Percentiles rank a stretch among this genome's conserved stretches.
Evolutionary conservation across 139 green algal species (phyloP).

Genomic region (Asterochloris erici): DNA sequence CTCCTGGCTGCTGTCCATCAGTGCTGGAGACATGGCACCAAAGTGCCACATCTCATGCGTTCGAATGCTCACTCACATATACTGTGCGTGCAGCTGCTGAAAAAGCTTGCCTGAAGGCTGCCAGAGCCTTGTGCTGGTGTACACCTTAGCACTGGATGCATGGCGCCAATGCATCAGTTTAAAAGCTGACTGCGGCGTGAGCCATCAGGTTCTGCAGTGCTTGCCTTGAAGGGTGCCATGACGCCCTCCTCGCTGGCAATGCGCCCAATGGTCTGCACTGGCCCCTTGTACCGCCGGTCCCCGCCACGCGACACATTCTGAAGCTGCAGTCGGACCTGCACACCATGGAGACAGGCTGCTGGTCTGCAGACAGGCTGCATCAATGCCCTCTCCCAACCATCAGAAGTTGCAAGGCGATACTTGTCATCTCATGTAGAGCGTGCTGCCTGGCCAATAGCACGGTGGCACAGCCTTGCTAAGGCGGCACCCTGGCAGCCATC

Average conservation of each 20-base stretch:
- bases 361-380: background rate
- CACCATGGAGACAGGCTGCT: background rate
- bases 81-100: no score
- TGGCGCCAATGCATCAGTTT: background rate
- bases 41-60: no score
- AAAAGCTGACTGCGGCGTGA: background rate
- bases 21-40: no score
- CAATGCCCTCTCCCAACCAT: background rate
- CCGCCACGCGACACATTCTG: conserved; percentile 18
- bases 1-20: no score
- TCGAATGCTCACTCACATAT: no score
- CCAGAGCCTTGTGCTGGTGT: no score
- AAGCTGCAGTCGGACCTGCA: conserved; percentile 43
- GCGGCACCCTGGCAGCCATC: background rate
- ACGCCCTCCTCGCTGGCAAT: conserved; percentile 35
- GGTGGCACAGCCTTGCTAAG: background rate
- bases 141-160: no score
- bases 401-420: background rate
- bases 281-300: conserved; percentile 21
- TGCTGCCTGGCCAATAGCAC: no score
- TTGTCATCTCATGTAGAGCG: background rate
- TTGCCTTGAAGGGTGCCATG: conserved; percentile 29
- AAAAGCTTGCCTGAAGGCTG: no score
- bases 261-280: conserved; percentile 24
- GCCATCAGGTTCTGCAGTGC: background rate